Conservation (phyloP, 2,329 filamentous ascomycete species). For the Cucurbitaria berberidis region DNA sequence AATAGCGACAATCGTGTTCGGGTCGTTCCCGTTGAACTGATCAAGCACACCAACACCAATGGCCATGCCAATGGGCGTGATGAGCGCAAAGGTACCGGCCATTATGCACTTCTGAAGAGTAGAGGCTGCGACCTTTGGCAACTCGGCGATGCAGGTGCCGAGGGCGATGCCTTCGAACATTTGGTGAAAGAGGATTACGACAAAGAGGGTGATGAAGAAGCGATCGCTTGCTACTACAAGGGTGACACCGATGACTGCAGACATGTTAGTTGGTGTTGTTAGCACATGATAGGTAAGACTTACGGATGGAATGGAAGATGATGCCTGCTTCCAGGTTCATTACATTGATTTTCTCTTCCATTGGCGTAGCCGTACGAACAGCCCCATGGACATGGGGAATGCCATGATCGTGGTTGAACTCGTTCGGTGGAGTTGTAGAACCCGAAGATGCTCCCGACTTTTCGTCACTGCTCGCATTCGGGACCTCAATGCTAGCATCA, state of each 20-base stretch:
- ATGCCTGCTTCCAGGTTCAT: conserved; percentile 75
- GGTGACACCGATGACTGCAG: conserved; percentile 66
- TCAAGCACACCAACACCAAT: conserved; percentile 76
- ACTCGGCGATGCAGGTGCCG: conserved; percentile 70
- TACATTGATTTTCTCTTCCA: conserved; percentile 63
- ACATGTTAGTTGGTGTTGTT: neutral
- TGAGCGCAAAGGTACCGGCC: conserved; percentile 68
- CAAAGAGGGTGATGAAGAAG: conserved; percentile 59
- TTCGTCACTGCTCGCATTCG: conserved; percentile 8
- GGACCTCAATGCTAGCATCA: conserved; percentile 19
- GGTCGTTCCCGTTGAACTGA: conserved; percentile 75
- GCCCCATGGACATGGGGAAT: conserved; percentile 29
- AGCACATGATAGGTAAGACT: conserved; percentile 31
- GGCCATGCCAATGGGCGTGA: conserved; percentile 80
- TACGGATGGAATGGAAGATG: conserved; percentile 74
- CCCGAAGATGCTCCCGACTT: conserved; percentile 20
- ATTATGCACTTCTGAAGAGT: conserved; percentile 64
- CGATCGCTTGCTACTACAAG: conserved; percentile 61
- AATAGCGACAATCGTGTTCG: conserved; percentile 70
- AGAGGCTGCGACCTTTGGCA: conserved; percentile 52
- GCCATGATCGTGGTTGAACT: conserved; percentile 21
- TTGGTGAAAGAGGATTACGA: conserved; percentile 78
- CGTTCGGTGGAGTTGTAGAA: conserved; percentile 17
- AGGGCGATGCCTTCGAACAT: conserved; percentile 80
- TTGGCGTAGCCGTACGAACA: conserved; percentile 23